Percentiles rank a stretch among this genome's conserved stretches.
Evolutionary conservation across 371 early-diverging fungal species (phyloP).

Genomic region (Syncephalastrum monosporum): DNA sequence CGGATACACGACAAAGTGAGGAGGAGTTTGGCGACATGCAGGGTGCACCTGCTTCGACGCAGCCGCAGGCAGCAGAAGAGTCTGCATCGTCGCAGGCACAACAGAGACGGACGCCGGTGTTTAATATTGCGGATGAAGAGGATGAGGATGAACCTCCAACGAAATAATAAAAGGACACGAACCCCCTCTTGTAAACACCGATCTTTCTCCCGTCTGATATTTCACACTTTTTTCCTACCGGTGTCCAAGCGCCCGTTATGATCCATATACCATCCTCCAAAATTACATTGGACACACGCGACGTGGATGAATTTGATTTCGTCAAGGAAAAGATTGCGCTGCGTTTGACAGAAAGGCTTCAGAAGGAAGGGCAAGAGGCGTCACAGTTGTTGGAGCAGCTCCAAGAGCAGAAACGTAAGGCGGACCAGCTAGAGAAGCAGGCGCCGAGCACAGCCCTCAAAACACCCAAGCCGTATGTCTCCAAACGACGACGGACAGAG

Average conservation of each 20-base stretch:
- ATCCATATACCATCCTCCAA: constrained; percentile 13
- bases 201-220: too few relatives aligned
- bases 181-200: too few relatives aligned
- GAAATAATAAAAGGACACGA: too few relatives aligned
- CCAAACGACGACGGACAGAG: constrained; percentile 6
- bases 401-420: background rate
- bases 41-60: constrained; percentile 5
- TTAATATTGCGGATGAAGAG: constrained; percentile 19
- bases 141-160: constrained; percentile 5
- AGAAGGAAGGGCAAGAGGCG: constrained; percentile 1
- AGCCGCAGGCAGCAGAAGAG: background rate
- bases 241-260: background rate
- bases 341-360: constrained; percentile 1
- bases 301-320: constrained; percentile 14
- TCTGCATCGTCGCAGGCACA: background rate
- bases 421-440: background rate
- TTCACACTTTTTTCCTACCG: too few relatives aligned
- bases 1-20: constrained; percentile 6
- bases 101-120: constrained; percentile 9
- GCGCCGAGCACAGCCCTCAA: constrained; percentile 1
- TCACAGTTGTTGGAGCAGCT: background rate
- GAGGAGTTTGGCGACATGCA: constrained; percentile 25
- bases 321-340: constrained; percentile 11
- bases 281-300: constrained; percentile 11
- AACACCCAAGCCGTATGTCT: constrained; percentile 1